Evolutionary conservation across 2,329 filamentous ascomycete genomes (phyloP).

Genomic region (Pseudogymnoascus sp.): DNA sequence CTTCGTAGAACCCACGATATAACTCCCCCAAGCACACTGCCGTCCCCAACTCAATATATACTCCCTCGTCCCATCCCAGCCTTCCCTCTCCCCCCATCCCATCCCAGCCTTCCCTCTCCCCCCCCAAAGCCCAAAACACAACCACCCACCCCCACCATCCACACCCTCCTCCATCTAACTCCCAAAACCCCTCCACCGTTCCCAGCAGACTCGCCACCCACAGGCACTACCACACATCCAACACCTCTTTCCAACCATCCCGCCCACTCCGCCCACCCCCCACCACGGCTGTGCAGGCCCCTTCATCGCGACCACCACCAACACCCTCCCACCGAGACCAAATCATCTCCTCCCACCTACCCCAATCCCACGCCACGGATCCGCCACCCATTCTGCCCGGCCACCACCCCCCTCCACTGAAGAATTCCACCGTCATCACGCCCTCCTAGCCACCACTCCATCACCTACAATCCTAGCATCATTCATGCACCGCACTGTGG

Average conservation of each 20-base stretch:
- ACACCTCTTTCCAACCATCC: neutral
- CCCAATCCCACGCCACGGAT: neutral
- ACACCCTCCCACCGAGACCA: neutral
- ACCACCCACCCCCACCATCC: neutral
- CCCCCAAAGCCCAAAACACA: neutral
- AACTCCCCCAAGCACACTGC: neutral
- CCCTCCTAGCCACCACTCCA: neutral
- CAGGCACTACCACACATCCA: neutral
- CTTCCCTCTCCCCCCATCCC: neutral
- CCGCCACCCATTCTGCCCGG: neutral
- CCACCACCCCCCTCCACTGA: neutral
- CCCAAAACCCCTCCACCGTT: neutral
- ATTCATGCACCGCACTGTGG: neutral
- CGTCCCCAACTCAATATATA: neutral
- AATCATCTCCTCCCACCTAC: neutral
- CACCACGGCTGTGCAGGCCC: neutral
- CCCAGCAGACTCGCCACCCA: neutral
- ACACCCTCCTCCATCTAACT: neutral
- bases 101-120: neutral
- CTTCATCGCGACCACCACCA: neutral
- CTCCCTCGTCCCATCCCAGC: neutral
- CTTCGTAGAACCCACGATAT: neutral
- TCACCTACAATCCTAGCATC: neutral
- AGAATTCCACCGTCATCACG: neutral
- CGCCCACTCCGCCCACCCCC: neutral